These are phyloP conservation scores for Gaeumannomyces tritici DNA, from an alignment of 2,329 filamentous ascomycete species.

Conservation along the genomic window DNA sequence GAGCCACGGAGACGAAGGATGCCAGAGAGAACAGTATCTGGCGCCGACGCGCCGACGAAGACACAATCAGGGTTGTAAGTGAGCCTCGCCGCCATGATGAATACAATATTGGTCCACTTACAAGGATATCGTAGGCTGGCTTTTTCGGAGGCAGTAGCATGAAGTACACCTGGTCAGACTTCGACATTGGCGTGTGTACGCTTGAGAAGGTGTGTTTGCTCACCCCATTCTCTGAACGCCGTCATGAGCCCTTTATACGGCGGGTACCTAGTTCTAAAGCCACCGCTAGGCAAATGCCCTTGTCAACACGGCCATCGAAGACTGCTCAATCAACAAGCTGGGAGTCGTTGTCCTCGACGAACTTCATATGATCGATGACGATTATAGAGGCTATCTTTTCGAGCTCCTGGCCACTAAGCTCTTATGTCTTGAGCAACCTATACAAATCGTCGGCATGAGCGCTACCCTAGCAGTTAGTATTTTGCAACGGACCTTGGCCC, in stretches of 20 bases:
- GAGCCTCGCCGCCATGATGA: background rate
- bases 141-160: conserved; percentile 68
- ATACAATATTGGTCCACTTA: background rate
- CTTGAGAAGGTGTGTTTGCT: conserved; percentile 55
- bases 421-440: conserved; percentile 53
- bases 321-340: conserved; percentile 55
- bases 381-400: conserved; percentile 63
- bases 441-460: conserved; percentile 73
- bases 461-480: conserved; percentile 59
- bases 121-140: conserved; percentile 29
- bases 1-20: background rate
- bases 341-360: conserved; percentile 65
- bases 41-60: conserved; percentile 45
- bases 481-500: background rate
- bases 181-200: conserved; percentile 71
- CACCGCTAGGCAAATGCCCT: conserved; percentile 60
- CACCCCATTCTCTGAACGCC: background rate
- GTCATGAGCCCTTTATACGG: conserved; percentile 8
- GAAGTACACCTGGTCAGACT: conserved; percentile 59
- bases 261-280: conserved; percentile 2
- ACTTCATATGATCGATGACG: conserved; percentile 74
- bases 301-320: conserved; percentile 63
- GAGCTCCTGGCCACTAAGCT: conserved; percentile 68
- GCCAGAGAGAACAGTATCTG: conserved; percentile 30
- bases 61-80: conserved; percentile 46